Conservation (phyloP, 2,329 filamentous ascomycete species). For the Fusarium decemcellulare region DNA sequence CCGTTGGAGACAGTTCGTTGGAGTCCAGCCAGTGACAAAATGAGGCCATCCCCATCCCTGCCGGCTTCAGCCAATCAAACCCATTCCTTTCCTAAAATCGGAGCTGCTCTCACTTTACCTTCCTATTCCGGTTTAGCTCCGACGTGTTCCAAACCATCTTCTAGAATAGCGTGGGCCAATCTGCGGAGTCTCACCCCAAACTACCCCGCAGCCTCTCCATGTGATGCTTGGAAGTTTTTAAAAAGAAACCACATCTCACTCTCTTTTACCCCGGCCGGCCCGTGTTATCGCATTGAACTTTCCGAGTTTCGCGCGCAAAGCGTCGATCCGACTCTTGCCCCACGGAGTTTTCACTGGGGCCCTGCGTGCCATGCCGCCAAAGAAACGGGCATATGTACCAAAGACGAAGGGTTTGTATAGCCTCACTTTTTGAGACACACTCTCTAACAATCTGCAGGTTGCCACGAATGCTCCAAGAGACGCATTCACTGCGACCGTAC, state of each 20-base stretch:
- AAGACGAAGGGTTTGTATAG: constrained; percentile 41
- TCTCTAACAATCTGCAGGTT: constrained; percentile 5
- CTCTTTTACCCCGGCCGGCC: not conserved
- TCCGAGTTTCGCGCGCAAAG: not conserved
- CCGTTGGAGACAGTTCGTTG: constrained; percentile 3
- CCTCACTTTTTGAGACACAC: rapidly evolving
- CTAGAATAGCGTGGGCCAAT: not conserved
- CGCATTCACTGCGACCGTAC: constrained; percentile 44
- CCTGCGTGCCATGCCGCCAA: constrained; percentile 39
- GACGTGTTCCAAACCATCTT: constrained; percentile 3
- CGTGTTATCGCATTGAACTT: not conserved
- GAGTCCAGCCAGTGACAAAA: constrained; percentile 5
- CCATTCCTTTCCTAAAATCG: not conserved
- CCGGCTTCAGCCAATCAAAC: not conserved
- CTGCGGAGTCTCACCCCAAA: constrained; percentile 1
- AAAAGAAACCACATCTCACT: not conserved
- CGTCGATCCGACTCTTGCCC: constrained; percentile 21
- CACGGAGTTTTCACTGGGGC: not conserved
- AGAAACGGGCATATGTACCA: constrained; percentile 45
- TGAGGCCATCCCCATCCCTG: constrained; percentile 7
- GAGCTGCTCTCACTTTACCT: constrained; percentile 23
- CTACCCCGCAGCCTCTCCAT: not conserved
- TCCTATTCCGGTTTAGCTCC: constrained; percentile 19
- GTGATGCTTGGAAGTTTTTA: constrained; percentile 28
- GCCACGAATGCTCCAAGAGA: constrained; percentile 44